phyloP scores from a whole-genome alignment of 768 basidiomycete genomes.

The Xanthoconium stramineum region DNA sequence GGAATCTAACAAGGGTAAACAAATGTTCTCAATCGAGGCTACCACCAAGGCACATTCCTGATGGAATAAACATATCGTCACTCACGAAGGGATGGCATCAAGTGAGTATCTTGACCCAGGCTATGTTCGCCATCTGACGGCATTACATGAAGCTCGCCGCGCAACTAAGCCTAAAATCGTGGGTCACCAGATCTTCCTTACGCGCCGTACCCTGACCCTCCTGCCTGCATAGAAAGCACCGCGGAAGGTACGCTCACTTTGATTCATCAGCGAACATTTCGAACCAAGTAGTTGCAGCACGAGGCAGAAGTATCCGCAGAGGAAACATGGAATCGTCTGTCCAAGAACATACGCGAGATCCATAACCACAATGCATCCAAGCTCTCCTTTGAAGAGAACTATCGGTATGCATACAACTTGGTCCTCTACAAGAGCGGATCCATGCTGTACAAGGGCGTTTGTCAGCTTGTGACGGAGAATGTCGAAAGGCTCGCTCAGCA shows the following conservation, averaged over 20 bases:
- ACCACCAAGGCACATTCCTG: neutral
- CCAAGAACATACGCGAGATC: constrained; percentile 88
- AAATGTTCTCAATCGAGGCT: constrained; percentile 20
- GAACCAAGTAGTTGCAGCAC: constrained; percentile 44
- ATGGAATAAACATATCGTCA: constrained; percentile 15
- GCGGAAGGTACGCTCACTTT: constrained; percentile 38
- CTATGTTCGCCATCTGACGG: constrained; percentile 14
- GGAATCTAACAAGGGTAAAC: constrained; percentile 33
- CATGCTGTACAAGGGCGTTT: constrained; percentile 83
- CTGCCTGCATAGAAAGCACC: constrained; percentile 39
- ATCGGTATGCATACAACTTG: constrained; percentile 93
- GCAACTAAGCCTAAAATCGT: constrained; percentile 41
- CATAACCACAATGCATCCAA: constrained; percentile 90
- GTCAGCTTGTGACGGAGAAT: constrained; percentile 74
- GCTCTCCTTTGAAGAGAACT: constrained; percentile 90
- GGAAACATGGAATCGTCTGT: constrained; percentile 78
- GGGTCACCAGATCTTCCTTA: constrained; percentile 29
- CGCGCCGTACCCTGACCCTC: constrained; percentile 18
- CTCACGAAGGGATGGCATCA: constrained; percentile 27
- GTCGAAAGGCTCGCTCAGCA: constrained; percentile 74
- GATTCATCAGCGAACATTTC: neutral
- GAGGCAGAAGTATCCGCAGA: constrained; percentile 74
- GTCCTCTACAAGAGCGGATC: constrained; percentile 84
- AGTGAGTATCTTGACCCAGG: constrained; percentile 16
- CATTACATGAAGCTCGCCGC: constrained; percentile 23